These are phyloP conservation scores for Anaeromyces robustus DNA, from an alignment of 192 early-diverging fungal species.

Conservation along the genomic window DNA sequence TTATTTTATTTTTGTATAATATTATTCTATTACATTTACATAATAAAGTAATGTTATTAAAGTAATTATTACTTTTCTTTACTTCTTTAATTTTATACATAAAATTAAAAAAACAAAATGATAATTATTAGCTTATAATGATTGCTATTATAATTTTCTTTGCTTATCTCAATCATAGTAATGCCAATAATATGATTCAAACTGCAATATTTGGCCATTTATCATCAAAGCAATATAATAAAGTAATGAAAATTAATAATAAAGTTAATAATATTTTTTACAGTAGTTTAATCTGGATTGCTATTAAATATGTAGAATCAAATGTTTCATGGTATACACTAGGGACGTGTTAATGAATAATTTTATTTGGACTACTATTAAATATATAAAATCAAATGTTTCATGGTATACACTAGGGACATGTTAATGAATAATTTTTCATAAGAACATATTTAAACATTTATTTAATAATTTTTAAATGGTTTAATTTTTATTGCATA, in stretches of 20 bases:
- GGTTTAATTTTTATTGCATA: no score
- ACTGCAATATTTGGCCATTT: background rate
- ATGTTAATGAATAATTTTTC: background rate
- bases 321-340: background rate
- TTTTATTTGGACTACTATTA: background rate
- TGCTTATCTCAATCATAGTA: background rate
- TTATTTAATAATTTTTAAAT: no score
- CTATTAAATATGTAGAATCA: background rate
- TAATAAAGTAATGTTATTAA: no score
- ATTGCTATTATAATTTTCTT: background rate
- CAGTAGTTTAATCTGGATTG: background rate
- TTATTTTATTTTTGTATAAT: no score
- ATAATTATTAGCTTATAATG: background rate
- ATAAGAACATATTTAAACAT: no score
- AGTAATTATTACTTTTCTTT: no score
- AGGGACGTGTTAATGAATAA: background rate
- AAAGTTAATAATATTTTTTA: background rate
- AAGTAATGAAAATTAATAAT: background rate
- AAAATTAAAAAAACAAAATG: no score
- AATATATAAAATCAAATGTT: background rate
- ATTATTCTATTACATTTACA: no score
- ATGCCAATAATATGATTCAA: background rate
- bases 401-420: background rate
- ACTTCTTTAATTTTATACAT: no score
- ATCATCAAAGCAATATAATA: background rate